Evolutionary conservation across 176 grass and related monocot species (phyloP).

Genomic region (Aegilops tauschii): DNA sequence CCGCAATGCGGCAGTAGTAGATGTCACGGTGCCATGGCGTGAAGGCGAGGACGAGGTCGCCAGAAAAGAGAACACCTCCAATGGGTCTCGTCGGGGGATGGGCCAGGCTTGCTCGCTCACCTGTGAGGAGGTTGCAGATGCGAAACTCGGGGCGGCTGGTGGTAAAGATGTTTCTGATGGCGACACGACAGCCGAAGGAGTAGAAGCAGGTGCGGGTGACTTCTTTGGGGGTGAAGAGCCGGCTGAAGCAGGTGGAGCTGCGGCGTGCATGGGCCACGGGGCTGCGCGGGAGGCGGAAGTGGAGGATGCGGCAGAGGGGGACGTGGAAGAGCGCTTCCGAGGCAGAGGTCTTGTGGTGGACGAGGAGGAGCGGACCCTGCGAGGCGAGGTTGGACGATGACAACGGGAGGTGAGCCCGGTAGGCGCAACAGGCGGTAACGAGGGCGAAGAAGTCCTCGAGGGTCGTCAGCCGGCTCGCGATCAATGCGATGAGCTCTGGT

Average conservation of each 20-base stretch:
- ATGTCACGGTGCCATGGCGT: accelerated
- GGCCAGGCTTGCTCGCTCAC: background rate
- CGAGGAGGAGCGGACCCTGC: background rate
- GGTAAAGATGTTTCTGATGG: background rate
- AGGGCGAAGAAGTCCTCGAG: background rate
- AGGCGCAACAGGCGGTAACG: background rate
- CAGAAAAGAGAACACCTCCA: background rate
- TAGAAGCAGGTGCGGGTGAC: background rate
- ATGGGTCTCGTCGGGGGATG: background rate
- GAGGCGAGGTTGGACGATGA: background rate
- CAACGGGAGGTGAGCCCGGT: background rate
- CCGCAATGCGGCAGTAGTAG: slow-evolving; percentile 17
- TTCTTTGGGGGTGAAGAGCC: background rate
- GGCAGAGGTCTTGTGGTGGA: background rate
- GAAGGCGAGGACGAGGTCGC: background rate
- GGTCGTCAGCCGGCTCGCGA: background rate
- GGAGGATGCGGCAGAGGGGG: background rate
- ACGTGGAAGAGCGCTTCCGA: too few species aligned
- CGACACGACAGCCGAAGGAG: background rate
- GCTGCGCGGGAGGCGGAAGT: background rate
- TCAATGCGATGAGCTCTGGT: background rate
- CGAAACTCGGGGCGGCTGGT: background rate
- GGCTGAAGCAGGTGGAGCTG: background rate
- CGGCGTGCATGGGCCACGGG: background rate
- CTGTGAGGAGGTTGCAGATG: background rate